These are phyloP conservation scores for Incumbomyces delicatus DNA, from an alignment of 2,329 filamentous ascomycete genomes.

Conservation along the genomic window DNA sequence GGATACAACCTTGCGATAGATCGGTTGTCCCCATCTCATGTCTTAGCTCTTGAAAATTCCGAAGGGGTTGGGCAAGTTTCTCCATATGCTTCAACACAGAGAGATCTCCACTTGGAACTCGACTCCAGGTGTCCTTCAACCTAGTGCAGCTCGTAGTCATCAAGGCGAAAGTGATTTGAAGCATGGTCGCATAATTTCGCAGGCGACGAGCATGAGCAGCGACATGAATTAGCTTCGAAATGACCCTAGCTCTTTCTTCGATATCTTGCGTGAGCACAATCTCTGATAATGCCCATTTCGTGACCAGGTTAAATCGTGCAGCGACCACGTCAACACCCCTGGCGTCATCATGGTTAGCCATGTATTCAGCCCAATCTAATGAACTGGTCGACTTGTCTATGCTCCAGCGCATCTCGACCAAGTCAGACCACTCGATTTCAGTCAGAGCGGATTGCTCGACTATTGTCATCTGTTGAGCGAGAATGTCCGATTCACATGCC, in stretches of 20 bases:
- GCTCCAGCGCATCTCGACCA: conserved; percentile 55
- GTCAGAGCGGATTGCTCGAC: conserved; percentile 57
- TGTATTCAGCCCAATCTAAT: conserved; percentile 53
- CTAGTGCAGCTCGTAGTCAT: conserved; percentile 50
- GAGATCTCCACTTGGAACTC: conserved; percentile 46
- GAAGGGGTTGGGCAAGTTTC: conserved; percentile 49
- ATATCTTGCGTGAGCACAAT: conserved; percentile 49
- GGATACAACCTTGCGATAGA: conserved; percentile 53
- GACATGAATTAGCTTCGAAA: conserved; percentile 55
- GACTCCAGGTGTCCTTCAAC: conserved; percentile 49
- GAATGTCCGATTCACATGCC: conserved; percentile 50
- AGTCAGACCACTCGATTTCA: conserved; percentile 57
- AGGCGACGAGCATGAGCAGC: conserved; percentile 48
- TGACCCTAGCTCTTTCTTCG: conserved; percentile 49
- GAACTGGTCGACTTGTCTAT: conserved; percentile 40
- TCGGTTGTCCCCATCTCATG: conserved; percentile 54
- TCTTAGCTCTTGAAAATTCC: conserved; percentile 54
- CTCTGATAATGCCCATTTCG: conserved; percentile 57
- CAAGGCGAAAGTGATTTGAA: conserved; percentile 54
- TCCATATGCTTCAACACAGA: conserved; percentile 50
- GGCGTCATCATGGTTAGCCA: conserved; percentile 41
- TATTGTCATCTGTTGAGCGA: conserved; percentile 55
- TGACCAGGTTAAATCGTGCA: conserved; percentile 56
- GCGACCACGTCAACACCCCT: conserved; percentile 56
- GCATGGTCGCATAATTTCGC: conserved; percentile 57